Evolutionary conservation across 495 filamentous ascomycete species (phyloP).

Genomic region (Trichoderma asperelloides): DNA sequence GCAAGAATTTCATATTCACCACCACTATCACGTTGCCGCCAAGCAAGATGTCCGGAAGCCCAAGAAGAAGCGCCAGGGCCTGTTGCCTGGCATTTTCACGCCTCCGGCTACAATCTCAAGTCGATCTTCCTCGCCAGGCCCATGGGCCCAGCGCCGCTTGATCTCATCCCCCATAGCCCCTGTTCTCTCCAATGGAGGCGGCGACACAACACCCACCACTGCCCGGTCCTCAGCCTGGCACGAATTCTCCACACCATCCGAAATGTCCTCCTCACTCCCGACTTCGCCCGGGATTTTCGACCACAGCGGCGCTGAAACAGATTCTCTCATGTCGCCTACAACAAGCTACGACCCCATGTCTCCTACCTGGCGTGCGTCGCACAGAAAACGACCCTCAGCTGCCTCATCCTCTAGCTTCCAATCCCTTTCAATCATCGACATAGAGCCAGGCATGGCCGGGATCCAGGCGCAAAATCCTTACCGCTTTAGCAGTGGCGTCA

Average conservation of each 20-base stretch:
- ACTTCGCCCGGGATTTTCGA: conserved; percentile 83
- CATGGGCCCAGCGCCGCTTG: conserved; percentile 16
- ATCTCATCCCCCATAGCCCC: neutral
- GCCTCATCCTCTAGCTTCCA: conserved; percentile 41
- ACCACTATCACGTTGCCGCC: conserved; percentile 71
- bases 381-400: conserved; percentile 46
- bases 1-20: conserved; percentile 81
- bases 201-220: conserved; percentile 7
- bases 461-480: conserved; percentile 15
- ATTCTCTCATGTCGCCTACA: conserved; percentile 70
- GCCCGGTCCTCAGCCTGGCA: conserved; percentile 37
- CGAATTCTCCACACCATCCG: conserved; percentile 35
- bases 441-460: conserved; percentile 13
- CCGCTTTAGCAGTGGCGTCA: conserved; percentile 8
- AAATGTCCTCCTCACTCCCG: conserved; percentile 63
- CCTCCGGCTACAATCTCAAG: conserved; percentile 31
- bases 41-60: conserved; percentile 55
- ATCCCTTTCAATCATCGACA: conserved; percentile 12
- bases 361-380: conserved; percentile 40
- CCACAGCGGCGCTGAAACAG: conserved; percentile 42
- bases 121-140: conserved; percentile 18
- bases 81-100: conserved; percentile 51
- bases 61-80: conserved; percentile 60
- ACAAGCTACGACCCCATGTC: conserved; percentile 54
- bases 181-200: neutral